Conservation (phyloP, 1,139 yeast species). For the Nadsonia starkeyi-henricii region DNA sequence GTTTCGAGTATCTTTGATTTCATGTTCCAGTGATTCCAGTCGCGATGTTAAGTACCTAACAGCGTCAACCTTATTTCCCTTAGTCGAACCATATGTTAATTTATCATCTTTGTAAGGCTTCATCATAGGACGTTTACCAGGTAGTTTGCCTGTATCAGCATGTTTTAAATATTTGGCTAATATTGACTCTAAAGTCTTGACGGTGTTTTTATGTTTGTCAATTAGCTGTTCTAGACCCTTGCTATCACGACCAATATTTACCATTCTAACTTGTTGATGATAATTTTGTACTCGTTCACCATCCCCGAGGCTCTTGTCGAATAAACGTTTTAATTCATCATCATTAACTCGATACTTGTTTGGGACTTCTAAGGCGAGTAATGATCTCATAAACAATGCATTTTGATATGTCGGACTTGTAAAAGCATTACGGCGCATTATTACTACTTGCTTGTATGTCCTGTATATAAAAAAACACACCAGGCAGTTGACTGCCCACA, state of each 20-base stretch:
- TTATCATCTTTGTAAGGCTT: conserved; percentile 14
- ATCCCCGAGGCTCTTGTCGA: conserved; percentile 14
- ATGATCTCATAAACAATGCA: conserved; percentile 21
- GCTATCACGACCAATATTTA: conserved; percentile 23
- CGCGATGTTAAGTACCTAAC: conserved; percentile 18
- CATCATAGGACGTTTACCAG: conserved; percentile 14
- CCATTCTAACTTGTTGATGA: conserved; percentile 16
- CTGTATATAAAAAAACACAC: conserved; percentile 21
- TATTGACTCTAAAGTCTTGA: conserved; percentile 19
- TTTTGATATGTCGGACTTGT: conserved; percentile 19
- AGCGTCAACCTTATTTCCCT: conserved; percentile 18
- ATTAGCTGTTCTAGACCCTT: conserved; percentile 19
- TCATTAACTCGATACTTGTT: conserved; percentile 15
- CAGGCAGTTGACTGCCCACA: conserved; percentile 19
- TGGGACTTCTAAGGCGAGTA: conserved; percentile 24
- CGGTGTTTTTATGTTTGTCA: conserved; percentile 17
- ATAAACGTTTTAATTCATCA: conserved; percentile 7
- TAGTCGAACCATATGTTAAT: neutral
- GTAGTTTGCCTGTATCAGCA: conserved; percentile 14
- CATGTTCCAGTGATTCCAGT: conserved; percentile 16
- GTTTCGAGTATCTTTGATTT: conserved; percentile 17
- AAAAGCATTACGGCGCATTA: conserved; percentile 18
- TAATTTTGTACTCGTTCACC: conserved; percentile 9
- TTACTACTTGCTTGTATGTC: conserved; percentile 19
- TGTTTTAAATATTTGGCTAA: conserved; percentile 23